Evolutionary conservation across 352 stramenopile genomes (phyloP), one percentile per base, ranked within the genome.

Genomic region (Globisporangium perplexum): DNA sequence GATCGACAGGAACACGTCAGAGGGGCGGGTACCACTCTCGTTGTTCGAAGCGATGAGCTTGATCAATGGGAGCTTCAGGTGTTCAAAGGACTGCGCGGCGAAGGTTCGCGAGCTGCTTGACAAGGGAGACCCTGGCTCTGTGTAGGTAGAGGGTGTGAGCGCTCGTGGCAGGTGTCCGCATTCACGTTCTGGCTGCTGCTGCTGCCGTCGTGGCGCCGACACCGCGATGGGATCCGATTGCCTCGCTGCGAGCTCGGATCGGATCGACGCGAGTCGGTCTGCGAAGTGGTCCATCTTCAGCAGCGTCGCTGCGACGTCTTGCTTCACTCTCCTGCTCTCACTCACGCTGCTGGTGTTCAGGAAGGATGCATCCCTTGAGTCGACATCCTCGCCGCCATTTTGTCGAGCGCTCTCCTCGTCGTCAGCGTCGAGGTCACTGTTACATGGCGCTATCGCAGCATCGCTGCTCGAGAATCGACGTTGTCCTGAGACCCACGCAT

Each of bases 281-380:
- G 68, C 58, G 50, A 88, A 80, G 14, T 47, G 64, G 46, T 82
- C 64, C 45, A 81, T 74, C 47, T 75, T 78, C 43, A 59, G 54
- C 15, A 72, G 58, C 48, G 62, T 69, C 30, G 53, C 52, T 10
- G 47, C 54, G 12, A 66, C 53, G 30, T 63, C 54, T 7, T 59
- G 59, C 22, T 55, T 59, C 30, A 50, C 24, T 43, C 46, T 39
- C 28, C 36, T 38, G 22, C 22, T 33, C 20, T 14, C 55, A 28
- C 33, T 55, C 18, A 22, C 22, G 14, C 12, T 46, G 28, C 0
- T 47, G 53, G 15, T 48, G 42, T 7, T 50, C 41, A 31, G 20
- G 7, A 15, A 36, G 45, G 24, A n/a, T 4, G 8, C 22, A 17
- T 26, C 1, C 26, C 17, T 17, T 8, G n/a, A 28, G 36, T 4